These are phyloP conservation scores for Maudiozyma serrabonitensis DNA, from an alignment of 805 yeast species.

Conservation along the genomic window DNA sequence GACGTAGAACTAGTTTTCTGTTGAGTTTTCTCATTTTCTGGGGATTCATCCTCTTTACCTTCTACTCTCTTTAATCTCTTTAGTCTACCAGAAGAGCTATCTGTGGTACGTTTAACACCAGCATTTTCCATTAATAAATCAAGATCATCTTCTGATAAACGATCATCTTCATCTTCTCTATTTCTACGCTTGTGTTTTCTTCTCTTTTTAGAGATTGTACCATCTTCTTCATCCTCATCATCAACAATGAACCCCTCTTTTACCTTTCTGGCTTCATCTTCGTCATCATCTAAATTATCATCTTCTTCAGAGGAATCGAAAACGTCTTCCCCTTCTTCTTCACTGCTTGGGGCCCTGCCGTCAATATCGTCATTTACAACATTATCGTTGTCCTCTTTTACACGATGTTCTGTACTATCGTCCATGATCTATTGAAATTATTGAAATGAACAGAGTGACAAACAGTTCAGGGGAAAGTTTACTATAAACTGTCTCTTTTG, in stretches of 20 bases:
- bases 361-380: constrained; percentile 29
- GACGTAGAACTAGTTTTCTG: constrained; percentile 13
- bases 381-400: constrained; percentile 19
- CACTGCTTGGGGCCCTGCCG: constrained; percentile 30
- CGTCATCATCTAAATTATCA: constrained; percentile 78
- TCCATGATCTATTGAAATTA: not conserved
- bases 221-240: constrained; percentile 46
- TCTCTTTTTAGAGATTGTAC: constrained; percentile 24
- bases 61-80: constrained; percentile 79
- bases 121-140: constrained; percentile 86
- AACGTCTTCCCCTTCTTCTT: constrained; percentile 38
- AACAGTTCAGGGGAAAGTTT: too few relatives aligned
- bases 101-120: constrained; percentile 49
- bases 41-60: constrained; percentile 33
- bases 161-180: constrained; percentile 45
- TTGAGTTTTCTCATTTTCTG: constrained; percentile 13
- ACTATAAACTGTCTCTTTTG: too few relatives aligned
- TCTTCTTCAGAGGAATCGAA: constrained; percentile 84
- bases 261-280: constrained; percentile 73
- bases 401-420: constrained; percentile 5
- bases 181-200: constrained; percentile 31
- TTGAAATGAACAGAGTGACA: too few relatives aligned
- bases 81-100: constrained; percentile 37
- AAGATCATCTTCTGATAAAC: constrained; percentile 89
- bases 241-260: constrained; percentile 92